A percentile compares a stretch with the other conserved stretches of the same genome.
phyloP scores from a whole-genome alignment of 805 yeast species.

The Ogataea neopini region DNA sequence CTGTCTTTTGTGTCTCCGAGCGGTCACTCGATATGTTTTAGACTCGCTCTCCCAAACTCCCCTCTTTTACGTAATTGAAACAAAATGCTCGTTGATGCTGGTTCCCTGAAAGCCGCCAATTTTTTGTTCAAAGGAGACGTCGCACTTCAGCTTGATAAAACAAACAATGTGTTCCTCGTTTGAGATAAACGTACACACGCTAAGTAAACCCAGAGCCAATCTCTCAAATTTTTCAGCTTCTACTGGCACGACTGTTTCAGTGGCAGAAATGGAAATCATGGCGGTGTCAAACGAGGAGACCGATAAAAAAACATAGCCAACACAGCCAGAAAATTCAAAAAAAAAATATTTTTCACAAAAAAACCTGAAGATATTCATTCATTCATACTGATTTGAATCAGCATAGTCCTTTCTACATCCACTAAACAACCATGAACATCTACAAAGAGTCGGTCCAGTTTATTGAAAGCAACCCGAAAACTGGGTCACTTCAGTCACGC shows the following conservation, averaged over 20 bases:
- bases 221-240: conserved; percentile 8
- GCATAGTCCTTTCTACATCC: no score
- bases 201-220: conserved; percentile 1
- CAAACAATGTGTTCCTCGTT: not conserved
- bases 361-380: no score
- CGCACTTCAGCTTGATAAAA: not conserved
- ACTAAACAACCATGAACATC: conserved; percentile 40
- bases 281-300: not conserved
- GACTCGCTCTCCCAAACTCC: not conserved
- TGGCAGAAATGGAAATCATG: conserved; percentile 2
- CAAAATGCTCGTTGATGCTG: not conserved
- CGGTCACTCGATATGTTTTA: not conserved
- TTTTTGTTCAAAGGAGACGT: not conserved
- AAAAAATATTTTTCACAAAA: not conserved
- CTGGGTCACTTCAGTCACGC: conserved; percentile 56
- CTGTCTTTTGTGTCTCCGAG: not conserved
- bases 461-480: conserved; percentile 38
- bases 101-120: not conserved
- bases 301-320: not conserved
- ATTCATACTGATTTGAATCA: no score
- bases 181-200: conserved; percentile 6
- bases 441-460: conserved; percentile 47
- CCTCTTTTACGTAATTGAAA: not conserved
- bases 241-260: not conserved
- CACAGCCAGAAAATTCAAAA: conserved; percentile 1